Evolutionary conservation across 805 yeast species (phyloP).

Genomic region (Wickerhamiella azymoides): DNA sequence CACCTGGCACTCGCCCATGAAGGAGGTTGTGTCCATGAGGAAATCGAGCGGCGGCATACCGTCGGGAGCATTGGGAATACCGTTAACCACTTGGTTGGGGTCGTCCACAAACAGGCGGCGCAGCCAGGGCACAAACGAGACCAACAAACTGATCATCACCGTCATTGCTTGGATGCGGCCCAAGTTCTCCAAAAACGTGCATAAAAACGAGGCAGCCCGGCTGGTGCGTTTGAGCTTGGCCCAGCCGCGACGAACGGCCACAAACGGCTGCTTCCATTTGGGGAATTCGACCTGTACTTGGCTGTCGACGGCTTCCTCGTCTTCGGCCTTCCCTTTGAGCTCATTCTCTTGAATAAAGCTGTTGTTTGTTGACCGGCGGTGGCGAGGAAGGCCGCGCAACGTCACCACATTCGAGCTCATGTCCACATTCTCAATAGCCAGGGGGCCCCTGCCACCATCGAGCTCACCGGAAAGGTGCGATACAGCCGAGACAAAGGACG

Average conservation of each 20-base stretch:
- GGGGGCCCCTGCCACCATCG: no score
- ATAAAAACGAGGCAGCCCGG: constrained; percentile 8
- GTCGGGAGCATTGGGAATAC: constrained; percentile 72
- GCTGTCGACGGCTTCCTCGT: no score
- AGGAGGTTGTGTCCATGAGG: constrained; percentile 63
- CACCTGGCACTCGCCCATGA: constrained; percentile 76
- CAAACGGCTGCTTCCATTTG: neutral
- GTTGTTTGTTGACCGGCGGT: no score
- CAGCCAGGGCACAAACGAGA: constrained; percentile 81
- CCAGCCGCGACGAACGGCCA: constrained; percentile 10
- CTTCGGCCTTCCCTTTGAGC: no score
- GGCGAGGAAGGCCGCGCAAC: neutral
- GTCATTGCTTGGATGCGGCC: constrained; percentile 58
- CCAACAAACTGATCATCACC: constrained; percentile 46
- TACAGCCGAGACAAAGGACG: neutral
- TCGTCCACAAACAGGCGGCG: constrained; percentile 47
- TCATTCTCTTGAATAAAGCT: no score
- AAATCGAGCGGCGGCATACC: constrained; percentile 70
- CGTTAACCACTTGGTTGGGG: constrained; percentile 29
- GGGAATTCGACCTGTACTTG: neutral
- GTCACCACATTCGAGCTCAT: neutral
- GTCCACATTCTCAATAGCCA: neutral
- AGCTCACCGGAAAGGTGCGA: neutral
- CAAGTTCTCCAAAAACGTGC: constrained; percentile 33
- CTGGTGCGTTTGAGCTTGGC: constrained; percentile 11